Evolutionary conservation across 2,329 filamentous ascomycete species (phyloP), one percentile per base, ranked within the genome.

Genomic region (Rutstroemia sp.): DNA sequence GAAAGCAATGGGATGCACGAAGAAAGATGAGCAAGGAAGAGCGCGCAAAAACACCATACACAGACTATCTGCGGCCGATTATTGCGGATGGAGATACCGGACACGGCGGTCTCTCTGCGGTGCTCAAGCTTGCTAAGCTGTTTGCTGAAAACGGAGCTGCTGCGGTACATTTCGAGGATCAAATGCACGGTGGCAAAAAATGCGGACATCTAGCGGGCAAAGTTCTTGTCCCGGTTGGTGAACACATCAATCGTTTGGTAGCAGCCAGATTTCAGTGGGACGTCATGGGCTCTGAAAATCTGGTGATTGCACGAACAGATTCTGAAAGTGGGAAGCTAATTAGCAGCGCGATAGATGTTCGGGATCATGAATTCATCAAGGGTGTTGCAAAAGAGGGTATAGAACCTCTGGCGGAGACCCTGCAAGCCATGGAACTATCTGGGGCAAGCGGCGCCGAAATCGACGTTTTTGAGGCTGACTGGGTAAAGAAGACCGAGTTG

Each of bases 181-280:
- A 99, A 74, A 81, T 97, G 48, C 94, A 97, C 70, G 94, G 94
- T 45, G 94, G 94, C 59, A 99, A 99, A 79, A 99, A 97, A 75
- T 99, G 94, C 69, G 94, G 94, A 16, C 94, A 99, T 74, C 77
- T 97, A 59, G 94, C 94, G 0, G 94, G 94, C 64, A 99, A 97
- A 72, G 94, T 97, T 1, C 78, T 99, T 8, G 94, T 97, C 2
- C 92, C 94, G 0, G 84, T 92, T 0, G 88, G 91, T 59, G 94
- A 97, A 71, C 94, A 99, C 75, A 95, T 97, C 77, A 96, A 96
- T 75, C 86, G 94, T 27, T 83, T 99, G 4, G 86, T 91, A 19
- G 92, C 94, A 1, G 86, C 92, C 3, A 86, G 94, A 58, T 96
- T 96, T 75, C 94, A 99, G 70, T 99, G 92, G 92, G 94, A 99